Evolutionary conservation across 345 rosid genomes (phyloP), one percentile per base, ranked within the genome.

Genomic region (Acer negundo): DNA sequence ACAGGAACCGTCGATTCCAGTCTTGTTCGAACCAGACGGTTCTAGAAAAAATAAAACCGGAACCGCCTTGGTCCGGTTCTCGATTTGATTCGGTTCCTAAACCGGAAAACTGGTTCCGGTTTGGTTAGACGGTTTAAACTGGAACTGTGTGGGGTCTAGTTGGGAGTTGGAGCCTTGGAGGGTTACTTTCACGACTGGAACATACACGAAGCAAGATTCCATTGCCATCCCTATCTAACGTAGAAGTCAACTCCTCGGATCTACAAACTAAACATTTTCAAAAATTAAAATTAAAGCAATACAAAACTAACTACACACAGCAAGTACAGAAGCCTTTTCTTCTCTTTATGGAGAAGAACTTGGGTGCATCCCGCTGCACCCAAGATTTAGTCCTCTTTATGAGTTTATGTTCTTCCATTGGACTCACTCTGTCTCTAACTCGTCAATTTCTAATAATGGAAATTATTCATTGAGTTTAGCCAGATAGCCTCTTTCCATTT

Each of bases 161-260:
- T n/a, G n/a, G n/a, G 26, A 53, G 26, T 19, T 71, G 24, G n/a
- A n/a, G n/a, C n/a, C n/a, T n/a, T n/a, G n/a, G n/a, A n/a, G n/a
- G n/a, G n/a, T 63, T 17, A 12, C 64, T 31, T 4, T 12, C 74
- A 42, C 40, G 10, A 67, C 35, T 12, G 74, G 62, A 20, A 13
- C 1, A 13, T 64, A 49, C 75, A 77, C 78, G 82, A 69, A 73
- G 76, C 75, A 53, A 73, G 78, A 79, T 79, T 75, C 78, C n/a
- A n/a, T n/a, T n/a, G n/a, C n/a, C n/a, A n/a, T n/a, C n/a, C n/a
- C 67, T 51, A 76, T 72, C 71, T 62, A 62, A 16, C 80, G 63
- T 20, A 42, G 1, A 8, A 26, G 84, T 82, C 83, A 85, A 82
- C 86, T 75, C 71, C 77, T 77, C 28, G 77, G 82, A 77, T 77